phyloP scores from a whole-genome alignment of 2,329 filamentous ascomycete genomes.

The Aureobasidium sp. region DNA sequence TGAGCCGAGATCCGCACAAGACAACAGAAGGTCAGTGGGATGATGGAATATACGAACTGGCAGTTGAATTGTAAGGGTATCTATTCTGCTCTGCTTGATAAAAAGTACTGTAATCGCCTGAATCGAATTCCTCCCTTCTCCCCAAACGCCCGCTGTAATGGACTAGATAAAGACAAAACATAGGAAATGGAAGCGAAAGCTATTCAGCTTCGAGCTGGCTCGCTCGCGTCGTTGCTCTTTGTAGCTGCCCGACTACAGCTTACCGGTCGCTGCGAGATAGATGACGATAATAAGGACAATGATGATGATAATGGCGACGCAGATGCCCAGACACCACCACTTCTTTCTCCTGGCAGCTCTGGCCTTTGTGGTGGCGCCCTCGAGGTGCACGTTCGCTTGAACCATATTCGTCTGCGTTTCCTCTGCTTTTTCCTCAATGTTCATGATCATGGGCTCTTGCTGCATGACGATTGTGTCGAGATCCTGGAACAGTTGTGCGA shows the following conservation, averaged over 20 bases:
- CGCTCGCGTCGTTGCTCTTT: neutral
- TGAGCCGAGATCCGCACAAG: no score
- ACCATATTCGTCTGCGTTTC: constrained; percentile 76
- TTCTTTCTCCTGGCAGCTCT: constrained; percentile 80
- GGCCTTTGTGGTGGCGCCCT: constrained; percentile 71
- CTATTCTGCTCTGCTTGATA: neutral
- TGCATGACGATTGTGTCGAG: constrained; percentile 78
- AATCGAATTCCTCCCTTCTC: neutral
- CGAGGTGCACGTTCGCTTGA: constrained; percentile 77
- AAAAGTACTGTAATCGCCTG: neutral
- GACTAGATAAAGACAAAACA: neutral
- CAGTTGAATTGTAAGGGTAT: constrained; percentile 5
- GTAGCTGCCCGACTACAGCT: neutral
- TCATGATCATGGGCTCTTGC: constrained; percentile 69
- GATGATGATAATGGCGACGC: constrained; percentile 30
- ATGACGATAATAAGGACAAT: constrained; percentile 33
- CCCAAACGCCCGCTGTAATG: neutral
- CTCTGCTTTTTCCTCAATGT: constrained; percentile 81
- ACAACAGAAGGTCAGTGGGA: no score
- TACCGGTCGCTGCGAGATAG: constrained; percentile 20
- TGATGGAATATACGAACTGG: neutral
- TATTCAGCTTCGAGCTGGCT: neutral
- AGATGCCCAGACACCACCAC: constrained; percentile 85
- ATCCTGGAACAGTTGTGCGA: constrained; percentile 81
- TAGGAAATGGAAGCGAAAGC: neutral